phyloP scores from a whole-genome alignment of 139 green algal species.

The Coelastrella sp. region DNA sequence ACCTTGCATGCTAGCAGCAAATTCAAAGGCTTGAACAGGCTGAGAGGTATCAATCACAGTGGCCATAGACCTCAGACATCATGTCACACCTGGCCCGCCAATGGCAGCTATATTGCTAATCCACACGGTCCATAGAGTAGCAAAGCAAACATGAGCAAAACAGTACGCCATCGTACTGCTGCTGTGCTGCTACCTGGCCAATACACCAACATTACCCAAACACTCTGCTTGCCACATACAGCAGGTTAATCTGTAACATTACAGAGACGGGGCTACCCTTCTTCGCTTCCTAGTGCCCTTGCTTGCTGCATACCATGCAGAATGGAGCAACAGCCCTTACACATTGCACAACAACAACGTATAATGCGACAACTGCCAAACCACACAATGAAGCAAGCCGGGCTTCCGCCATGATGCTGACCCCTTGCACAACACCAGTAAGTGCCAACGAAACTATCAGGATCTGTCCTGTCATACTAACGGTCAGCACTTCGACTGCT shows the following conservation, averaged over 20 bases:
- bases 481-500: neutral
- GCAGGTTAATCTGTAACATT: neutral
- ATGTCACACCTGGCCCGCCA: no score
- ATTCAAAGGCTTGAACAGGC: no score
- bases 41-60: no score
- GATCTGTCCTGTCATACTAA: neutral
- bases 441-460: neutral
- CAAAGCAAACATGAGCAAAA: no score
- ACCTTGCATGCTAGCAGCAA: no score
- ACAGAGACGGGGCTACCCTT: neutral
- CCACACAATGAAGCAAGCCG: neutral
- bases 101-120: no score
- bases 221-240: no score
- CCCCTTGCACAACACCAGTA: neutral
- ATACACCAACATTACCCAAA: no score
- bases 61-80: no score
- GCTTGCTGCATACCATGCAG: neutral
- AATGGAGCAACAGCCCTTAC: neutral
- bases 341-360: constrained; percentile 10
- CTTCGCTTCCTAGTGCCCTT: neutral
- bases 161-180: no score
- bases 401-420: neutral
- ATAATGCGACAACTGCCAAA: neutral
- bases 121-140: no score
- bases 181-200: no score